Base-by-base conservation (phyloP, 345 rosid genomes). In the Brassica incana region DNA sequence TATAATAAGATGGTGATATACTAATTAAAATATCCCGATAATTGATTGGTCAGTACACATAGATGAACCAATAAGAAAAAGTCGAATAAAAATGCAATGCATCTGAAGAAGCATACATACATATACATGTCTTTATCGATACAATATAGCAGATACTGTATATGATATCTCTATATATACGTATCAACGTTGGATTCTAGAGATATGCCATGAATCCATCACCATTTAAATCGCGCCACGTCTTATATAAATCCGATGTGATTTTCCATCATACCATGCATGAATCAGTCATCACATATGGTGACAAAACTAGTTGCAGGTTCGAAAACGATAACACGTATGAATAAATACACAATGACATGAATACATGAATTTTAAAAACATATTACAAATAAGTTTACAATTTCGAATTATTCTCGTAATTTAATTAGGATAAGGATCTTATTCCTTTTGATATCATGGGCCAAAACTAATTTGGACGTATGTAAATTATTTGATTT, bases 261-360 rank as follows among this genome's bases (percentile, higher is more conserved):
- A 64, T 50, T 32, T 69, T 63, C 54, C 56, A 25, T 71, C 56
- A 63, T 72, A 12, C 6, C 64, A 60, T 48, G 23, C 25, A 59
- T 77, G n/a, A 14, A 59, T 77, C 68, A 40, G 65, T 60, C 29
- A 65, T 76, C 54, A 35, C 64, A 70, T 35, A 63, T 54, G 76
- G 27, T 71, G 76, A 64, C 81, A 78, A 78, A 52, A 52, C 23
- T 52, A 52, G 29, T 71, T 8, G 71, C 71, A 52, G 76, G 65
- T 71, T 27, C 43, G 76, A 64, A 71, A 52, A 71, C 66, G 76
- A 78, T 35, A 71, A 36, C 76, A 71, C 72, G 76, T 71, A 64
- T 45, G 72, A 78, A 65, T 64, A 65, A 71, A 64, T 52, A 71
- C 59, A 71, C 66, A 52, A 38, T 72, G 59, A 14, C 27, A 77